Evolutionary conservation across 768 basidiomycete genomes (phyloP), one percentile per base, ranked within the genome.

Genomic region (Chalciporus chontae): DNA sequence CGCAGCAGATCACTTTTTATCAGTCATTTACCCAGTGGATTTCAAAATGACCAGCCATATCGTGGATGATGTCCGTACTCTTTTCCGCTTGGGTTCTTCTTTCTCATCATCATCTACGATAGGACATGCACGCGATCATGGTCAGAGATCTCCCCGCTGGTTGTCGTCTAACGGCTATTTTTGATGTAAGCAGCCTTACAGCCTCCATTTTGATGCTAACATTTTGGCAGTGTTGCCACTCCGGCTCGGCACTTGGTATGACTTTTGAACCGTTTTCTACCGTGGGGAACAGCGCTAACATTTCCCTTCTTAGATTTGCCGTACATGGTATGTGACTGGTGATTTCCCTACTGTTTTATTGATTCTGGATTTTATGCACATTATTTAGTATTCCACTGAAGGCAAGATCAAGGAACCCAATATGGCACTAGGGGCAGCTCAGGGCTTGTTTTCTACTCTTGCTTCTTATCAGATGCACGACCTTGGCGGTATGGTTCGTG

Each of bases 381-480:
- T 45, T 40, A 11, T 17, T 29, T 53, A 89, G 83, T 97, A 97
- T 70, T 92, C 92, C 18, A 95, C 93, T 7, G 92, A 97, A 71
- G 94, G 94, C 43, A 93, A 90, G 63, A 71, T 97, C 64, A 96
- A 97, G 68, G 93, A 96, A 64, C 93, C 94, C 29, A 94, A 96
- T 63, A 71, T 93, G 14, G 83, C 84, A 10, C 78, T 84, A 8
- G 93, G 90, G 63, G 94, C 94, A 4, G 94, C 93, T 0, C 82
- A 90, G 62, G 91, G 90, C 8, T 72, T 96, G 4, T 66, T 95
- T n/a, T 78, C 80, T 19, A 89, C 91, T 1, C 80, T 90, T 2
- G 71, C 77, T 24, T 84, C 88, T 9, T 95, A 92, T 63, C 74
- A 87, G 19, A 77, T 76, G 10, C 87, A 87, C 29, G 94, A 98